phyloP scores from a whole-genome alignment of 2,329 filamentous ascomycete species.

The Diplodia sapinea region DNA sequence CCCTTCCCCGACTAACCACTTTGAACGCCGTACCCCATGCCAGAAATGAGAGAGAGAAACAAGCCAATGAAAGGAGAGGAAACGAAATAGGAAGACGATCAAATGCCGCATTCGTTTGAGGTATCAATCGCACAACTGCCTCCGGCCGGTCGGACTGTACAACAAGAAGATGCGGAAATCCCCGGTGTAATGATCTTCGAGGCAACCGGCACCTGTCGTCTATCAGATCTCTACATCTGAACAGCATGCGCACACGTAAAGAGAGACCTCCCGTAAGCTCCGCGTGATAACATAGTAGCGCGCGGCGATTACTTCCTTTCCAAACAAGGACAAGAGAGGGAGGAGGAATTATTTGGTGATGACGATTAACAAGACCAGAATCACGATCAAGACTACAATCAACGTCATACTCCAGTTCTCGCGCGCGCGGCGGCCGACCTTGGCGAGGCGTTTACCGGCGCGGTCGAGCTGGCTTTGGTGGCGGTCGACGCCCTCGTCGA shows the following conservation, averaged over 20 bases:
- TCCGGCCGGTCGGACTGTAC: conserved; percentile 2
- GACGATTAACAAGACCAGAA: conserved; percentile 81
- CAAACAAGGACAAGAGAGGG: neutral
- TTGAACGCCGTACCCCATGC: conserved; percentile 16
- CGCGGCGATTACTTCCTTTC: neutral
- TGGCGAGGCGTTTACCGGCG: conserved; percentile 73
- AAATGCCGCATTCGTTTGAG: neutral
- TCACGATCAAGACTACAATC: conserved; percentile 76
- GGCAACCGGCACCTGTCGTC: neutral
- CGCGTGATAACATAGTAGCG: neutral
- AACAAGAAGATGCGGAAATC: neutral
- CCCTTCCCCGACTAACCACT: neutral
- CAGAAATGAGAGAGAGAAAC: neutral
- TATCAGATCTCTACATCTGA: conserved; percentile 4
- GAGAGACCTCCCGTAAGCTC: neutral
- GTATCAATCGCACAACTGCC: conserved; percentile 8
- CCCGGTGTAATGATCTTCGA: neutral
- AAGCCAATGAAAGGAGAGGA: neutral
- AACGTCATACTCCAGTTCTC: conserved; percentile 91
- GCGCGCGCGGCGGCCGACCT: conserved; percentile 73
- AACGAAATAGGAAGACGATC: neutral
- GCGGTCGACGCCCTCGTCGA: conserved; percentile 80
- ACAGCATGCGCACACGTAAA: neutral
- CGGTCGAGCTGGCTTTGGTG: conserved; percentile 78
- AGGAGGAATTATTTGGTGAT: conserved; percentile 68